Percentiles rank a stretch among this genome's conserved stretches.
Conservation (phyloP, 257 asterid genomes). For the Solanum tacnaense region DNA sequence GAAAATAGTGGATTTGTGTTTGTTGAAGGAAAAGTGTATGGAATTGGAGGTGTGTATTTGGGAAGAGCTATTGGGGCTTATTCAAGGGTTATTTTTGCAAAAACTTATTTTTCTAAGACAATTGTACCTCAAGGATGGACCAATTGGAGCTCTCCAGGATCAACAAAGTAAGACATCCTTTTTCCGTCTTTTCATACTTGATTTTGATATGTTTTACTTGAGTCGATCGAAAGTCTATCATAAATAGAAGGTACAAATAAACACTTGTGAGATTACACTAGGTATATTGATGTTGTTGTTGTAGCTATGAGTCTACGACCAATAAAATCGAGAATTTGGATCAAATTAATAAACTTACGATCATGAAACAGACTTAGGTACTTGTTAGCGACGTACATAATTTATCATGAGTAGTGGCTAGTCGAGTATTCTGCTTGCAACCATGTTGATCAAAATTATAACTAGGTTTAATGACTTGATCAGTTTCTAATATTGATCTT, state of each 20-base stretch:
- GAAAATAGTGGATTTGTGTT: constrained; percentile 71
- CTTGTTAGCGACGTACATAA: neutral
- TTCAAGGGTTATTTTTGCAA: constrained; percentile 61
- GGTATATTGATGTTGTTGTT: neutral
- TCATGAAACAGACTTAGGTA: neutral
- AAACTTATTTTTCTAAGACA: constrained; percentile 56
- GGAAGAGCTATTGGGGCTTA: constrained; percentile 67
- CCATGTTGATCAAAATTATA: neutral
- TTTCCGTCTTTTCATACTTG: neutral
- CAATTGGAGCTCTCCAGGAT: constrained; percentile 38
- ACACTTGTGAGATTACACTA: neutral
- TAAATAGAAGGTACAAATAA: neutral
- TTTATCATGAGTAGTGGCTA: neutral
- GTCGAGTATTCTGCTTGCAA: neutral
- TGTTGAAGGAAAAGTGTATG: constrained; percentile 56
- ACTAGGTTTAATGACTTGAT: neutral
- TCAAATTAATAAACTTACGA: neutral
- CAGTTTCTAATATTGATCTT: neutral
- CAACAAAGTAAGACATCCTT: constrained; percentile 32
- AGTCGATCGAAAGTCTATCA: neutral
- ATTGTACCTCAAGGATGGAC: constrained; percentile 69
- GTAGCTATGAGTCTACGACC: neutral
- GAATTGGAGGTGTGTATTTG: constrained; percentile 46
- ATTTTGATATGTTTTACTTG: neutral
- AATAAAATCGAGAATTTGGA: neutral